These are phyloP conservation scores for Exophiala alcalophila DNA, from an alignment of 2,329 filamentous ascomycete genomes.

Conservation along the genomic window DNA sequence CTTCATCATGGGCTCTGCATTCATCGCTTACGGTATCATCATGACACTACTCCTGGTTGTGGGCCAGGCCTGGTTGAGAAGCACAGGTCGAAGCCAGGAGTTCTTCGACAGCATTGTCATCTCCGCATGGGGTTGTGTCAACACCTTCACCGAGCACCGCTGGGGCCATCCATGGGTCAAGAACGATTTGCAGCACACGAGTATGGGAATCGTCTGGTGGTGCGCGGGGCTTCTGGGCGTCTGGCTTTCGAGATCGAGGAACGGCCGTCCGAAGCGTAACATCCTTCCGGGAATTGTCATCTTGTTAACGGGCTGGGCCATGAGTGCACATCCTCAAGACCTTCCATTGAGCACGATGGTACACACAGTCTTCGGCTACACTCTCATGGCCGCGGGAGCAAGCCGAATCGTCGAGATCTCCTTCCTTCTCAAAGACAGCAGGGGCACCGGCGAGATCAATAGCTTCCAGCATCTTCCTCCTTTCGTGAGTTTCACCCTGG, in stretches of 20 bases:
- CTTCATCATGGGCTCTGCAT: constrained; percentile 98
- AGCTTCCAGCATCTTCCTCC: constrained; percentile 70
- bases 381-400: constrained; percentile 83
- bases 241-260: constrained; percentile 81
- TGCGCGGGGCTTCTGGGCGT: constrained; percentile 84
- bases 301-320: constrained; percentile 87
- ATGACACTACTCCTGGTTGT: constrained; percentile 83
- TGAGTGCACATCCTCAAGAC: constrained; percentile 86
- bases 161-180: constrained; percentile 87
- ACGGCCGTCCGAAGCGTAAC: constrained; percentile 85
- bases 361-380: constrained; percentile 88
- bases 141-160: constrained; percentile 95
- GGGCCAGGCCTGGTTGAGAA: constrained; percentile 80
- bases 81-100: constrained; percentile 83
- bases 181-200: constrained; percentile 96
- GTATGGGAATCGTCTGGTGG: constrained; percentile 99
- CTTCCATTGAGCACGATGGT: constrained; percentile 82
- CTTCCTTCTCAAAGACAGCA: constrained; percentile 75
- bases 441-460: constrained; percentile 66
- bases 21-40: constrained; percentile 88
- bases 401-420: constrained; percentile 86
- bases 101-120: constrained; percentile 94
- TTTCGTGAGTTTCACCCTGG: constrained; percentile 57
- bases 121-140: constrained; percentile 91
- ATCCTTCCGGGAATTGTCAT: constrained; percentile 90